A percentile compares a stretch with the other conserved stretches of the same genome.
phyloP scores from a whole-genome alignment of 2,329 filamentous ascomycete species.

The Cordyceps fumosorosea region DNA sequence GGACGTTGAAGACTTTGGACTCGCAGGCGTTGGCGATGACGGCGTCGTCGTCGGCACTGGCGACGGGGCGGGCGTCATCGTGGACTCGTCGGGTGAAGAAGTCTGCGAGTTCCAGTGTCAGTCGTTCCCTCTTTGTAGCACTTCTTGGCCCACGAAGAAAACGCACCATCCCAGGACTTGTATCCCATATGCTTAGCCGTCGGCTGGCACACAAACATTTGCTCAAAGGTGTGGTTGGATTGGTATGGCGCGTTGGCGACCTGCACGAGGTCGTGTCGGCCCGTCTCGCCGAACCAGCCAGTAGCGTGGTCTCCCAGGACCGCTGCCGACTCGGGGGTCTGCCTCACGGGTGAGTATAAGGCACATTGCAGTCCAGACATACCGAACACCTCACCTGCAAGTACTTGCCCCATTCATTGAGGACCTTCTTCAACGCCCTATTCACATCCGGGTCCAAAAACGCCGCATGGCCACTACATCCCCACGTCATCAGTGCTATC shows the following conservation, averaged over 20 bases:
- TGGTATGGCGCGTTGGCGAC: conserved; percentile 43
- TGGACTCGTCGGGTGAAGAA: conserved; percentile 60
- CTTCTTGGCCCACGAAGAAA: neutral
- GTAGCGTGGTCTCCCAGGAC: conserved; percentile 38
- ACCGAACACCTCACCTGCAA: conserved; percentile 31
- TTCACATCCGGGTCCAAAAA: conserved; percentile 52
- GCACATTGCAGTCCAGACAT: too few relatives aligned
- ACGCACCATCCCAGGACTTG: conserved; percentile 57
- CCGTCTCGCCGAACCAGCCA: conserved; percentile 52
- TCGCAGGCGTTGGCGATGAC: conserved; percentile 61
- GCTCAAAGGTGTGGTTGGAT: conserved; percentile 44
- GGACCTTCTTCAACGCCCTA: conserved; percentile 44
- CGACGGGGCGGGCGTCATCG: conserved; percentile 50
- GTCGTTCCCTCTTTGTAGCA: neutral
- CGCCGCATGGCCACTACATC: conserved; percentile 40
- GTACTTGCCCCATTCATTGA: conserved; percentile 52
- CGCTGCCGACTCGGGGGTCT: conserved; percentile 47
- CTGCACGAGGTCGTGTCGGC: conserved; percentile 40
- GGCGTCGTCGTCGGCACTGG: conserved; percentile 43
- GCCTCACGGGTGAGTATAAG: neutral
- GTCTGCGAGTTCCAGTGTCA: conserved; percentile 25
- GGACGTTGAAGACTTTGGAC: conserved; percentile 50
- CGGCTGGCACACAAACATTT: conserved; percentile 56
- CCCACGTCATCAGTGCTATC: neutral
- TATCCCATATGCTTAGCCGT: conserved; percentile 51